Conservation (phyloP, 1,139 yeast species). For the Debaryomycetaceae sp. region DNA sequence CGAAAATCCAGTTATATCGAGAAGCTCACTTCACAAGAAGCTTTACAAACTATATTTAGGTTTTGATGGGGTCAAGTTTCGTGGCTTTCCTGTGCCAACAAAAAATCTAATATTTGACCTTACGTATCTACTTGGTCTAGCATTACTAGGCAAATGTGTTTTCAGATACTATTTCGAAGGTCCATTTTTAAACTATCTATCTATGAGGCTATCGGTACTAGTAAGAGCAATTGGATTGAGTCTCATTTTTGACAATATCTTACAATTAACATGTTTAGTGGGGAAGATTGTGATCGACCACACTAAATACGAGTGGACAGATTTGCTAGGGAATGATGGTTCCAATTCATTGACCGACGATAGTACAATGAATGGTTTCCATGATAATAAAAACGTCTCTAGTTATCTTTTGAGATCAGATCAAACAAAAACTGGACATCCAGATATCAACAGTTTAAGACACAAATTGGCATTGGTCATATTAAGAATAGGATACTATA, state of each 20-base stretch:
- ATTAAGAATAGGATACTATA: background rate
- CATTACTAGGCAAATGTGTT: conserved; percentile 9
- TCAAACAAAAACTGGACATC: conserved; percentile 3
- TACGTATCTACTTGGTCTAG: conserved; percentile 3
- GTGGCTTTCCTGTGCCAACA: conserved; percentile 16
- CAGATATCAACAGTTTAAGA: background rate
- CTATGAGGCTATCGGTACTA: conserved; percentile 14
- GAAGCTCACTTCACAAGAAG: conserved; percentile 19
- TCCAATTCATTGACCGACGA: background rate
- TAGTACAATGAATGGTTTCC: conserved; percentile 1
- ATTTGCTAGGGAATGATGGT: conserved; percentile 26
- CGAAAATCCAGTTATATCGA: conserved; percentile 11
- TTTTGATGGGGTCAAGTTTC: conserved; percentile 2
- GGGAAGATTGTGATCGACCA: conserved; percentile 68
- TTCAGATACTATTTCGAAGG: conserved; percentile 17
- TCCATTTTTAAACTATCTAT: conserved; percentile 15
- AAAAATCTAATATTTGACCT: conserved; percentile 16
- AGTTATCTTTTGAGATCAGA: conserved; percentile 19
- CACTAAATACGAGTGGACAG: conserved; percentile 59
- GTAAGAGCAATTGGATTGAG: conserved; percentile 26
- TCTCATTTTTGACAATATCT: conserved; percentile 50
- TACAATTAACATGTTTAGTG: conserved; percentile 61
- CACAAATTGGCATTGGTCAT: background rate
- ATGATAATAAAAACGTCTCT: conserved; percentile 27
- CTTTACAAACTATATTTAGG: conserved; percentile 25